Conservation (phyloP, 1,284 basidiomycete genomes). For the Ustilago loliicola region DNA sequence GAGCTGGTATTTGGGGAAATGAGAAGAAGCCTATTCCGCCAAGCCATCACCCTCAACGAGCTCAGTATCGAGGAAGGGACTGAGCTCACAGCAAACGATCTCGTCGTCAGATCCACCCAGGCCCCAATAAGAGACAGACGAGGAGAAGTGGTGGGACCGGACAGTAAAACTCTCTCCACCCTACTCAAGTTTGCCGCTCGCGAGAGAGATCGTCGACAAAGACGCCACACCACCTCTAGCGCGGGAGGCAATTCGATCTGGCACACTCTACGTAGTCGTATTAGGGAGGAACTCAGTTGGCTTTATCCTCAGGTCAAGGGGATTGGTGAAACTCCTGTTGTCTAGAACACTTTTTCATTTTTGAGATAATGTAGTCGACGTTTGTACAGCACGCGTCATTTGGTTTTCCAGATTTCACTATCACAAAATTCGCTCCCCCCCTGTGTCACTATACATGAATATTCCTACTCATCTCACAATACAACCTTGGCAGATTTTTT, state of each 20-base stretch:
- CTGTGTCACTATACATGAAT: no score
- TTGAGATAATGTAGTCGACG: no score
- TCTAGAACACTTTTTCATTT: not conserved
- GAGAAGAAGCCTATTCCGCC: slow-evolving; percentile 59
- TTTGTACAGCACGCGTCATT: no score
- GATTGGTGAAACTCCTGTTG: slow-evolving; percentile 17
- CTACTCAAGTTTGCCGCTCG: slow-evolving; percentile 70
- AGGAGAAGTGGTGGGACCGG: slow-evolving; percentile 49
- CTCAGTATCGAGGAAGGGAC: not conserved
- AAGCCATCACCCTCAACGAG: slow-evolving; percentile 9
- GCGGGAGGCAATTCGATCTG: slow-evolving; percentile 28
- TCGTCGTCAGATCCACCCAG: slow-evolving; percentile 12
- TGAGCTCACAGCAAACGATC: slow-evolving; percentile 3
- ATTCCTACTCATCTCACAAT: no score
- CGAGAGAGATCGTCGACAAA: slow-evolving; percentile 35
- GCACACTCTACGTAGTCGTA: slow-evolving; percentile 27
- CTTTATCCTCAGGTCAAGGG: slow-evolving; percentile 30
- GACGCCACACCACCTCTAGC: not conserved
- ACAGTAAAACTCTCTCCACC: slow-evolving; percentile 68
- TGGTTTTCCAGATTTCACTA: no score
- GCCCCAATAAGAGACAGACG: slow-evolving; percentile 23
- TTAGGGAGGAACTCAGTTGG: slow-evolving; percentile 48
- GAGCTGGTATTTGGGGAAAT: slow-evolving; percentile 79
- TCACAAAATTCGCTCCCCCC: no score
- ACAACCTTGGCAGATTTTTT: no score